Evolutionary conservation across 805 yeast genomes (phyloP).

Genomic region (Metschnikowia aberdeeniae): DNA sequence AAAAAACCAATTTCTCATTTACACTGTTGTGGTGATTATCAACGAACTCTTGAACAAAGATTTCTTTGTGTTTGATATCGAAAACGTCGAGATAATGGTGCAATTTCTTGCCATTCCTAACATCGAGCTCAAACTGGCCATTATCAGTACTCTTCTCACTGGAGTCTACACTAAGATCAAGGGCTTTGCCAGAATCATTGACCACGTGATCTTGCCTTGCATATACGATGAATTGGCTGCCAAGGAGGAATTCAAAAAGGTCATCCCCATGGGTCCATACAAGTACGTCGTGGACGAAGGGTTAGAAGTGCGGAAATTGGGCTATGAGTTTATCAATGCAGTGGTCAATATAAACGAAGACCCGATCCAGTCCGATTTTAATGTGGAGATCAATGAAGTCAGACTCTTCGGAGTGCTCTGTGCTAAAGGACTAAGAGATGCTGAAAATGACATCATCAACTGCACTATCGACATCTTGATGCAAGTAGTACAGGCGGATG

Average conservation of each 20-base stretch:
- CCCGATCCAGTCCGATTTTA: slow-evolving; percentile 3
- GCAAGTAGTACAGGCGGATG: slow-evolving; percentile 26
- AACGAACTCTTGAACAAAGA: slow-evolving; percentile 24
- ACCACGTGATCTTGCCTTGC: slow-evolving; percentile 42
- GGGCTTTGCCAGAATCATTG: slow-evolving; percentile 43
- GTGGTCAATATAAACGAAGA: slow-evolving; percentile 32
- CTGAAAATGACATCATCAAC: slow-evolving; percentile 54
- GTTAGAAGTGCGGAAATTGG: slow-evolving; percentile 63
- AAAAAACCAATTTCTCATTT: slow-evolving; percentile 18
- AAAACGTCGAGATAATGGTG: slow-evolving; percentile 10
- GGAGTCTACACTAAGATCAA: slow-evolving; percentile 55
- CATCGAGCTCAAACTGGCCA: slow-evolving; percentile 56
- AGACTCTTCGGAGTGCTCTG: slow-evolving; percentile 42
- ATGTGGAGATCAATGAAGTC: slow-evolving; percentile 23
- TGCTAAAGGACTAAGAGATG: slow-evolving; percentile 53
- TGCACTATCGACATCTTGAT: slow-evolving; percentile 43
- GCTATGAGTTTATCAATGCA: slow-evolving; percentile 66
- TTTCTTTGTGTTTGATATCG: slow-evolving; percentile 8
- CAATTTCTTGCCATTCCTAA: slow-evolving; percentile 28
- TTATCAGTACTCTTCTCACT: slow-evolving; percentile 54
- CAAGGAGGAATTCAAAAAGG: slow-evolving; percentile 54
- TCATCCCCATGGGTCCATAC: slow-evolving; percentile 82
- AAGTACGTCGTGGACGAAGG: slow-evolving; percentile 80
- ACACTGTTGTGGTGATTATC: slow-evolving; percentile 31
- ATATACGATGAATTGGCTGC: slow-evolving; percentile 53